Percentiles rank a stretch among this genome's conserved stretches.
phyloP scores from a whole-genome alignment of 176 grass and related monocot species.

The Aegilops speltoides region DNA sequence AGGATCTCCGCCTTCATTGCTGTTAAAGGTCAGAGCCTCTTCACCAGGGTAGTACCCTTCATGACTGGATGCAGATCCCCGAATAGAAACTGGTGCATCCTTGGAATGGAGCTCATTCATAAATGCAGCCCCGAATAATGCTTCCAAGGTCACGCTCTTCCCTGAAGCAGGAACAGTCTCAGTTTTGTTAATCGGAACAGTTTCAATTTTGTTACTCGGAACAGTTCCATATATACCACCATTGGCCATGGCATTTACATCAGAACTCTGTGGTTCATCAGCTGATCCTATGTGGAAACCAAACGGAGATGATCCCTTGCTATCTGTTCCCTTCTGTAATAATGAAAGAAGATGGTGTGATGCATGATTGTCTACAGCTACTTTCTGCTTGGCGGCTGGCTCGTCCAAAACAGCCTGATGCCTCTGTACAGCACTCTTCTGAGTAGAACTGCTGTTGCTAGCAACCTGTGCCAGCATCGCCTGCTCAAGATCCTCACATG shows the following conservation, averaged over 20 bases:
- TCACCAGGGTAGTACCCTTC: slow-evolving; percentile 48
- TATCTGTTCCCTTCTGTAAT: slow-evolving; percentile 67
- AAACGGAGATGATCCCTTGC: slow-evolving; percentile 28
- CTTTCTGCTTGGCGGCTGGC: slow-evolving; percentile 31
- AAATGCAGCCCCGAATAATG: slow-evolving; percentile 81
- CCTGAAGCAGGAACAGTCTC: slow-evolving; percentile 52
- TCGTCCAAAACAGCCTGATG: slow-evolving; percentile 30
- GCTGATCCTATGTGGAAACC: slow-evolving; percentile 41
- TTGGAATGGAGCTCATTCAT: slow-evolving; percentile 95
- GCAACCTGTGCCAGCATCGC: slow-evolving; percentile 63
- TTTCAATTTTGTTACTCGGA: slow-evolving; percentile 45
- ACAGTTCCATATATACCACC: slow-evolving; percentile 41
- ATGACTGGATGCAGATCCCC: slow-evolving; percentile 44
- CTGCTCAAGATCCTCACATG: slow-evolving; percentile 96
- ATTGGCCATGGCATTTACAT: slow-evolving; percentile 32
- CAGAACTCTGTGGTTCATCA: slow-evolving; percentile 28
- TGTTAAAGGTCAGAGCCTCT: slow-evolving; percentile 14
- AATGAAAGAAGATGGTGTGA: slow-evolving; percentile 91
- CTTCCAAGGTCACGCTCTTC: slow-evolving; percentile 69
- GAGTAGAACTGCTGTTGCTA: slow-evolving; percentile 30
- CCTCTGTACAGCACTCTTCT: slow-evolving; percentile 33
- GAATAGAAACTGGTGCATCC: slow-evolving; percentile 85
- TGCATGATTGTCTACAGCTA: slow-evolving; percentile 68
- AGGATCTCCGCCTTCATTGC: slow-evolving; percentile 30
- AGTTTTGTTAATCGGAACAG: slow-evolving; percentile 24